Evolutionary conservation across 768 basidiomycete species (phyloP), one percentile per base, ranked within the genome.

Genomic region (Boletus vinaceobasis): DNA sequence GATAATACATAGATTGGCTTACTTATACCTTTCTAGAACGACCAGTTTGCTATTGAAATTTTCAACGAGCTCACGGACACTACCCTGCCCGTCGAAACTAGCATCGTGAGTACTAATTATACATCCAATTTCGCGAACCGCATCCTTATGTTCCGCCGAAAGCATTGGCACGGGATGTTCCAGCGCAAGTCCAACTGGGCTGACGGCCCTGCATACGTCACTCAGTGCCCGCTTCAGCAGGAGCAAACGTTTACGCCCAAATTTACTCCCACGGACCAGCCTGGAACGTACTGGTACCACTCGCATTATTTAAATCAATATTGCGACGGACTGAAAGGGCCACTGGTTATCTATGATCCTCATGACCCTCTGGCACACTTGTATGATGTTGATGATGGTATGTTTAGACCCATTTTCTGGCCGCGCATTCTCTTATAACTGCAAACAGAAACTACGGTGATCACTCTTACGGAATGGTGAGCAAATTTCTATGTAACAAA

Each of bases 251-350:
- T 78, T 52, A 36, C 65, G 33, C 71, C 79, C 44, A 60, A 64
- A 7, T 79, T 79, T 57, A 55, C 53, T 4, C 54, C 57, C 21
- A 29, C 48, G 0, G 58, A 63, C 43, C 75, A 78, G 49, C 66
- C 66, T 1, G 78, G 79, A n/a, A 78, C 77, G 1, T 80, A 72
- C 51, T 80, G 79, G 78, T 79, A 78, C 52, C 77, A 79, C 55
- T 75, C 74, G 7, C 77, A 79, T 47, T 61, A 64, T 44, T 33
- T 29, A 4, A 69, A 58, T 9, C 77, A 79, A 58, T 68, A 68
- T 44, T 77, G 77, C 44, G 77, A 78, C 37, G 77, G 77, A 11
- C 61, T 78, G 44, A 69, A 77, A 21, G 77, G 77, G 6, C 58
- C 64, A 36, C 43, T 79, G n/a, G 70, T 79, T 5, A 70, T 79